Base-by-base conservation (phyloP, 768 basidiomycete species). In the Leccinum truebloodii region DNA sequence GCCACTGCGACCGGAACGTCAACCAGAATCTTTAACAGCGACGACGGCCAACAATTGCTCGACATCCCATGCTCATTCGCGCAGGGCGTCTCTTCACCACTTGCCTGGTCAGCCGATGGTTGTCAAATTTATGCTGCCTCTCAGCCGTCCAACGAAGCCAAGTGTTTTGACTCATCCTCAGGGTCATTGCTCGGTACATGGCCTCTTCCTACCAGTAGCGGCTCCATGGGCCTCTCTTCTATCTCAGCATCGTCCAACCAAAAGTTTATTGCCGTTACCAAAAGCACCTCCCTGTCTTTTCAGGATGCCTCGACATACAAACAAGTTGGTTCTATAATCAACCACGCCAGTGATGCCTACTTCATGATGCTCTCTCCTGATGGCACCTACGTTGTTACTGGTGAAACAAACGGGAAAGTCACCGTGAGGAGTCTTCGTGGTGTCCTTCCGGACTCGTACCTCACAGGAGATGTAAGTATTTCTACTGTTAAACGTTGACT, bases 301-400 rank as follows among this genome's bases (percentile, higher is more conserved):
- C 46, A 44, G n/a, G 55, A 55, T 20, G 30, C 55, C 10, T 16
- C 16, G 2, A 55, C 28, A 10, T 10, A 46, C 13, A 30, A 46
- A 14, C 55, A 30, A 32, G 32, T 55, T 22, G 44, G 55, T 9
- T 18, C 20, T 1, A 6, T 24, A 2, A 51, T 58, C 8, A 1
- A 49, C 4, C 30, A 55, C 10, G 1, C 4, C n/a, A 34, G 34
- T 14, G 0, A 2, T 2, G 1, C 58, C 12, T 7, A 6, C 10
- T 37, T n/a, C 2, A 22, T 65, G 2, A 35, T 54, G 0, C 44
- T 65, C 46, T 65, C 63, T 20, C 35, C 49, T 1, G 6, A 52
- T 1, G 37, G 48, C 18, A n/a, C 35, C 4, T 26, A 7, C 13
- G 22, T 64, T 13, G 55, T 20, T 1, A 57, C 26, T 0, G 63